Evolutionary conservation across 176 grass and related monocot genomes (phyloP).

Genomic region (Carex scoparia): DNA sequence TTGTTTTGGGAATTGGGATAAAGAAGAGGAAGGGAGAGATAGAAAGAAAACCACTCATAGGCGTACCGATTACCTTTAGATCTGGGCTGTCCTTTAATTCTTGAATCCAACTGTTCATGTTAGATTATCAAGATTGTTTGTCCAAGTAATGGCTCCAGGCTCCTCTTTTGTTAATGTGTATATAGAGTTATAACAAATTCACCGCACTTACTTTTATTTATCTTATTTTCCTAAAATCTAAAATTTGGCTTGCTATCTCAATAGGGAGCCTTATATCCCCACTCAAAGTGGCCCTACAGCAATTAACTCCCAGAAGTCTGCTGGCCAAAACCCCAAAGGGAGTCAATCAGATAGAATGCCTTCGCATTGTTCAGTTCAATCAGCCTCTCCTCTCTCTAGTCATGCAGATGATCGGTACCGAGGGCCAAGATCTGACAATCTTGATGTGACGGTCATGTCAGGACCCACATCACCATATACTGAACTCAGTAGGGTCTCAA

Average conservation of each 20-base stretch:
- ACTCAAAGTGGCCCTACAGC: not conserved
- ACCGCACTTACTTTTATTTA: not conserved
- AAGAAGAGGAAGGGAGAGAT: too few species aligned
- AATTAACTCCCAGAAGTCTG: not conserved
- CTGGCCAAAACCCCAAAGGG: not conserved
- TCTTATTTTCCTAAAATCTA: not conserved
- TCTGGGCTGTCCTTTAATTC: not conserved
- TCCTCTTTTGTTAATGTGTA: not conserved
- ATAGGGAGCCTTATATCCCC: not conserved
- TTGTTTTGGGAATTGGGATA: too few species aligned
- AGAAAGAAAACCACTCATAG: too few species aligned
- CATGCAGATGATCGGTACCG: not conserved
- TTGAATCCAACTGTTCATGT: not conserved
- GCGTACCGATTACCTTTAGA: not conserved
- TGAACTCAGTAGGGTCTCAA: slow-evolving; percentile 2
- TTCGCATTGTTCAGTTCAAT: not conserved
- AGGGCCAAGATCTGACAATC: not conserved
- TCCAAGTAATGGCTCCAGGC: not conserved
- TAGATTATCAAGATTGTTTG: not conserved
- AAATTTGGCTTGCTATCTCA: not conserved
- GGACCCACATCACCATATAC: not conserved
- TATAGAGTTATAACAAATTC: not conserved
- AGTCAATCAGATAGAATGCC: not conserved
- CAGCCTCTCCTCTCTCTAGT: not conserved
- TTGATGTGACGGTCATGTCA: not conserved